Base-by-base conservation (phyloP, 805 yeast species). In the Candida quercuum region DNA sequence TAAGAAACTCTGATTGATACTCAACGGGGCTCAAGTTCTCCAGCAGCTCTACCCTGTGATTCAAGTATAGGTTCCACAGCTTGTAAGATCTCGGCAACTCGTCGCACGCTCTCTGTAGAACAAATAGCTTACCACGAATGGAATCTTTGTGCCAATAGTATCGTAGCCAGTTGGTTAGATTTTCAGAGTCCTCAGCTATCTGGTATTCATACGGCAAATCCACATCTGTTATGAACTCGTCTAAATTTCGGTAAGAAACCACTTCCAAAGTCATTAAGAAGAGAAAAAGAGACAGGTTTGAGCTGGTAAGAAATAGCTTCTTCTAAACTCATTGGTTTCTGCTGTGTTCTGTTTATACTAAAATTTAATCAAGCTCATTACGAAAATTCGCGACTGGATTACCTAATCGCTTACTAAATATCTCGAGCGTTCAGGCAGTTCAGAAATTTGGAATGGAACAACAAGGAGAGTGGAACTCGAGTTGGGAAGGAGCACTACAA, bases 1-100 rank as follows among this genome's bases (percentile, higher is more conserved):
- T 43, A 7, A 26, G 38, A 41, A 61, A 70, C 41, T 66, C 69
- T 4, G 42, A 38, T 16, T 39, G 46, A 41, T 58, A 47, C 33
- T 51, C 48, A 24, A 55, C 46, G 5, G 63, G 61, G 43, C 57
- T 53, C 16, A 63, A 39, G 2, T 45, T 43, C 10, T 48, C 36
- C 6, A 64, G 46, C 12, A 59, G 43, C 3, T 53, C 55, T 0
- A 64, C 43, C 19, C 80, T 54, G 19, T 71, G 44, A 17, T 67
- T 67, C 18, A 78, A 45, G 46, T 76, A 78, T 9, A 55, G 29
- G 39, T 59, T 57, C 87, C 87, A 81, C 18, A 82, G 49, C 44
- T 73, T 70, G 43, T 69, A 69, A 3, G 78, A 72, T 35, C 72
- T 53, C 7, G 63, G 65, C 12, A 76, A 49, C 10, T 55, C 49